Evolutionary conservation across 1,139 yeast species (phyloP), one percentile per base, ranked within the genome.

Genomic region (Taiozyma sp.): DNA sequence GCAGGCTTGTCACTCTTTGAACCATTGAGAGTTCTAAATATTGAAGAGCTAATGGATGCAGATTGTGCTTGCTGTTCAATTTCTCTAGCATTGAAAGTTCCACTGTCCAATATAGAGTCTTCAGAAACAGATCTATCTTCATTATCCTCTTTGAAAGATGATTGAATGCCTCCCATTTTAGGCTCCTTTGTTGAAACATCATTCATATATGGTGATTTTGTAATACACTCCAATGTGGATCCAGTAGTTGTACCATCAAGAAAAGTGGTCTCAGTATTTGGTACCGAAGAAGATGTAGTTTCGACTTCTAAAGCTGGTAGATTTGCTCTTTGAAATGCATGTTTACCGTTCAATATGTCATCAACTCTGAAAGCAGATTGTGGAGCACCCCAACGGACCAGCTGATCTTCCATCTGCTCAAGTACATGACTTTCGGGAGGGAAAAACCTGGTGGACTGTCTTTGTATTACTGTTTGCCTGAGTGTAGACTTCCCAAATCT

Each of bases 381-480:
- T 5, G 75, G 69, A 2, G 84, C 80, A 50, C 77, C 70, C 79
- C 83, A 81, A 44, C 83, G 66, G 1, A 76, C 63, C 47, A 81
- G 59, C 43, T 79, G 66, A 21, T 77, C 79, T 56, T 81, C 85
- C 77, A 80, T 74, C 45, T 66, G 68, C 13, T 71, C 72, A 32
- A 69, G 65, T 29, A 77, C 65, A 44, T 65, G 59, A 56, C 72
- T 73, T 21, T 61, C 51, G 0, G 60, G 48, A 5, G 69, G 67
- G 19, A 55, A 47, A 1, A 56, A 47, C 30, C 71, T 52, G 30
- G 57, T 51, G 14, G 63, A 62, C 45, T 69, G 71, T 44, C 64
- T 60, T 5, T 61, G 53, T 14, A 62, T 62, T 3, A 68, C 67
- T 22, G 64, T 44, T 46, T 65, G 66, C 40, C 70, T 56, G 19